Percentiles rank a stretch among this genome's conserved stretches.
phyloP scores from a whole-genome alignment of 78 protist genomes.

The Anaeramoeba flamelloides region DNA sequence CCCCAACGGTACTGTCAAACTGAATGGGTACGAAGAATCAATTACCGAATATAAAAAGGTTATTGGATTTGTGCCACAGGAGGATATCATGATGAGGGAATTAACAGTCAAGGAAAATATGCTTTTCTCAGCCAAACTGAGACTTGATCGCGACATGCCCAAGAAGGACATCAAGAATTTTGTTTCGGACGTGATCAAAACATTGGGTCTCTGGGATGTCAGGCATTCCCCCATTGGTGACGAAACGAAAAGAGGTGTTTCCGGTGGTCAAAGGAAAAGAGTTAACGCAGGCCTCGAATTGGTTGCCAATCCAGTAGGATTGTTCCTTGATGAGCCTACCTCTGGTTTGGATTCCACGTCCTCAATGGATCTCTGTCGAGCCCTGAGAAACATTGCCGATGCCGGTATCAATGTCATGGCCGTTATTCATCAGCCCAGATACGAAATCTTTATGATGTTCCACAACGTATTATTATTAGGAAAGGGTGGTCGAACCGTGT shows the following conservation, averaged over 20 bases:
- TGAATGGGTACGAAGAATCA: conserved; percentile 21
- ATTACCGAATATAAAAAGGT: not conserved
- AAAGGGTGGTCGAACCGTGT: conserved; percentile 33
- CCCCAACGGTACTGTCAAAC: conserved; percentile 3
- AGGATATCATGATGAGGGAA: not conserved
- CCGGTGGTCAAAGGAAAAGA: not conserved
- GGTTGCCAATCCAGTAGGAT: not conserved
- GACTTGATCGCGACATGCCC: not conserved
- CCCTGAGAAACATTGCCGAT: not conserved
- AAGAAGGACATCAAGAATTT: not conserved
- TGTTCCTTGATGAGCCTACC: not conserved
- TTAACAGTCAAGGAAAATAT: not conserved
- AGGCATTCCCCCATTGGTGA: conserved; percentile 1
- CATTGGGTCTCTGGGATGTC: not conserved
- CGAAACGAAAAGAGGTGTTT: not conserved
- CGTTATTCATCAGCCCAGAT: conserved; percentile 71
- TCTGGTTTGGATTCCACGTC: not conserved
- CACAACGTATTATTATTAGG: conserved; percentile 43
- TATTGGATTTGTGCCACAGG: not conserved
- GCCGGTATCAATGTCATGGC: conserved; percentile 30
- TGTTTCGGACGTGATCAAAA: not conserved
- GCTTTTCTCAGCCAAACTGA: not conserved
- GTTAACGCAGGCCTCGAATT: not conserved
- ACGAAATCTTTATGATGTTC: conserved; percentile 28
- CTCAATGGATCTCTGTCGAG: not conserved